Conservation (phyloP, 805 yeast genomes). For the Metschnikowia arizonensis region DNA sequence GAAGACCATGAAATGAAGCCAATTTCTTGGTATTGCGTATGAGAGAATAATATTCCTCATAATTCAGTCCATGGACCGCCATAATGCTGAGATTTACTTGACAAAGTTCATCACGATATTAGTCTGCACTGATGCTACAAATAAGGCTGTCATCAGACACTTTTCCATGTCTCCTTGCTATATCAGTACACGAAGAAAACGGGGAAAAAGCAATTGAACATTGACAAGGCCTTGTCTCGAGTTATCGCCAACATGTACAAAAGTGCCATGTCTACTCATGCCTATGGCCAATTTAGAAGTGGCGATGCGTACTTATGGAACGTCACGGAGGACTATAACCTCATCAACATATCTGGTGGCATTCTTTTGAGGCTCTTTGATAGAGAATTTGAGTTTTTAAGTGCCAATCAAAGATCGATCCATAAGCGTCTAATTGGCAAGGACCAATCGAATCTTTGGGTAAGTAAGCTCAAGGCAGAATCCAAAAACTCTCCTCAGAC, state of each 20-base stretch:
- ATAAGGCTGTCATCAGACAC: constrained; percentile 79
- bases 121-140: constrained; percentile 73
- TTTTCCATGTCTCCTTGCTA: constrained; percentile 72
- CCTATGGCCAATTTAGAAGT: constrained; percentile 58
- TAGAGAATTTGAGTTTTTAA: constrained; percentile 36
- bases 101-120: constrained; percentile 45
- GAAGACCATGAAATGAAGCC: constrained; percentile 36
- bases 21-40: constrained; percentile 53
- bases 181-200: constrained; percentile 51
- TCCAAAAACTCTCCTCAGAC: constrained; percentile 17
- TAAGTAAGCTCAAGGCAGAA: constrained; percentile 20
- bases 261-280: constrained; percentile 41
- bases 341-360: constrained; percentile 71
- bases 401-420: constrained; percentile 21
- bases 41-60: constrained; percentile 60
- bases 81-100: constrained; percentile 29
- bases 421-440: constrained; percentile 48
- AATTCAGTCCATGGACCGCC: constrained; percentile 33
- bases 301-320: constrained; percentile 85
- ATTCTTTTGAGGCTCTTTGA: constrained; percentile 56
- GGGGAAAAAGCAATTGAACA: constrained; percentile 23
- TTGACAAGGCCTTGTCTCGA: constrained; percentile 23
- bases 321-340: constrained; percentile 51
- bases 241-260: constrained; percentile 36
- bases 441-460: constrained; percentile 41